A percentile compares a stretch with the other conserved stretches of the same genome.
These are phyloP conservation scores for Dacryopinax spathularia DNA, from an alignment of 768 basidiomycete species.

Conservation along the genomic window DNA sequence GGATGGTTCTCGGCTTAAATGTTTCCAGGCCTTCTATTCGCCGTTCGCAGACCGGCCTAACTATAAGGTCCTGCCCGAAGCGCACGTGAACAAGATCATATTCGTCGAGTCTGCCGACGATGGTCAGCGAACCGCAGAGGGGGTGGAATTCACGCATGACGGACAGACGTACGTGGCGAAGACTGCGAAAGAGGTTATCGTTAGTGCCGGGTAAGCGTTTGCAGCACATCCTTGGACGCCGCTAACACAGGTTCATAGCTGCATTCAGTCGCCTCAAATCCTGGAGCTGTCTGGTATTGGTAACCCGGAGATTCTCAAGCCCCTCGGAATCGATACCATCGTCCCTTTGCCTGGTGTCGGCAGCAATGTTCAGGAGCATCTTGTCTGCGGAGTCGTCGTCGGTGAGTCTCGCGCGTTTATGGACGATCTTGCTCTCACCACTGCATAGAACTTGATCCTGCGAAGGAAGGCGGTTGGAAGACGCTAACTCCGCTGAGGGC, in stretches of 20 bases:
- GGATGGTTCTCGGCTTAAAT: not conserved
- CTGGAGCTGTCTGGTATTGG: constrained; percentile 61
- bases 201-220: constrained; percentile 28
- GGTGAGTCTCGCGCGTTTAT: constrained; percentile 13
- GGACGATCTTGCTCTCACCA: not conserved
- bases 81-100: constrained; percentile 21
- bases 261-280: constrained; percentile 36
- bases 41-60: constrained; percentile 20
- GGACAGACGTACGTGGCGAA: constrained; percentile 24
- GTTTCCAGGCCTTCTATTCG: constrained; percentile 14
- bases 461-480: no score
- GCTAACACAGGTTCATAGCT: constrained; percentile 19
- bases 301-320: constrained; percentile 32
- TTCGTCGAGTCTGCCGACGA: constrained; percentile 8
- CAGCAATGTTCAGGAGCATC: constrained; percentile 42
- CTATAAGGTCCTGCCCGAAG: constrained; percentile 17
- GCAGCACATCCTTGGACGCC: not conserved
- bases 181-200: constrained; percentile 38
- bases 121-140: constrained; percentile 34
- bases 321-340: constrained; percentile 34
- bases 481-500: no score
- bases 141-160: constrained; percentile 32
- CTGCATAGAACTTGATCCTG: no score
- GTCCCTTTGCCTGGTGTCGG: constrained; percentile 65
- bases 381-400: constrained; percentile 13